Evolutionary conservation across 352 stramenopile genomes (phyloP), one percentile per base, ranked within the genome.

Genomic region (Blastocystis sp.): DNA sequence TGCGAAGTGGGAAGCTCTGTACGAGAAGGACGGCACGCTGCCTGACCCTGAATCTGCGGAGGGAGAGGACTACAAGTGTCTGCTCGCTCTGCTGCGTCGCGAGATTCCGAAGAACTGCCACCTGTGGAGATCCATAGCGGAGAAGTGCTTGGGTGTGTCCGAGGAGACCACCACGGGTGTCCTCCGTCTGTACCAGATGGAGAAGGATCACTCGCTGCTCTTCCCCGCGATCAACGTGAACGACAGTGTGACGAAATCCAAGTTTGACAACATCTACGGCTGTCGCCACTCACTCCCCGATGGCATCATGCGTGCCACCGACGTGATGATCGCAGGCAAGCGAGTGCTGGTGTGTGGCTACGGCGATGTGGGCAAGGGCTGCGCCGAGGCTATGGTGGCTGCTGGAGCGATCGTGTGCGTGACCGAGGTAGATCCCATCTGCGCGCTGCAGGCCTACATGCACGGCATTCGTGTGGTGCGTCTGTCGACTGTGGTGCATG

Each of bases 201-300:
- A 98, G 92, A 98, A 98, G 93, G 94, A 93, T 69, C 94, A 94
- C 91, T 93, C 92, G 84, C 93, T 98, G 43, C 92, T 98, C 26
- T 98, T 99, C 94, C 96, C 97, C 11, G 95, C 95, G 88, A 98
- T 99, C 92, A 99, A 98, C 92, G 96, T 99, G 69, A 98, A 99
- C 93, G 96, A 99, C 93, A 98, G 94, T 84, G 97, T 99, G 43
- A 99, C 97, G 92, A 99, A 99, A 93, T 98, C 95, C 89, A 99
- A 99, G 92, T 99, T 98, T 90, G 96, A 98, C 93, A 98, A 98
- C 94, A 92, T 99, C 43, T 98, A 98, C 91, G 97, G 96, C 91
- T 98, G 96, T 94, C 97, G 97, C 91, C 97, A 98, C 93, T 98
- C 96, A 54, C 94, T 99, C 9, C 96, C 96, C 7, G 96, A 98